These are phyloP conservation scores for Marasmius tenuissimus DNA, from an alignment of 1,284 basidiomycete genomes.

Conservation along the genomic window DNA sequence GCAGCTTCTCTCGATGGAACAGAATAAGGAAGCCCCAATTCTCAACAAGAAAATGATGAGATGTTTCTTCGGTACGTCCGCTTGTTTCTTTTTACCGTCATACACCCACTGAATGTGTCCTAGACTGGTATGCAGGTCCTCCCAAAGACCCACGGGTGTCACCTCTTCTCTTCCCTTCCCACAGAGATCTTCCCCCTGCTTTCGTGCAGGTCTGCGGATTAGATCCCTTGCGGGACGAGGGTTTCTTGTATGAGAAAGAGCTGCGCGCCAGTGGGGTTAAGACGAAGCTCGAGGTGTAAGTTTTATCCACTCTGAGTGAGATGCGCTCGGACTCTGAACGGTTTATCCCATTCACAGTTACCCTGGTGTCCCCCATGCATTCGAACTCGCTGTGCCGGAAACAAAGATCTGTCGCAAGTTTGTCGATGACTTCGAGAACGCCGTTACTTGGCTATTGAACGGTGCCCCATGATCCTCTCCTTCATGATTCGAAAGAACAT, in stretches of 20 bases:
- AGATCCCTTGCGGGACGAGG: slow-evolving; percentile 15
- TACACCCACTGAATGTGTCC: background rate
- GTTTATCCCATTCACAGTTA: slow-evolving; percentile 4
- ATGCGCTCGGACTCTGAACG: background rate
- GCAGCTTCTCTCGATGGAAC: slow-evolving; percentile 2
- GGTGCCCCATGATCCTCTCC: background rate
- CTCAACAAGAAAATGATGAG: background rate
- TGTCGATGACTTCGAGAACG: background rate
- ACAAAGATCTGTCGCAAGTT: background rate
- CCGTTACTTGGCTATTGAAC: background rate
- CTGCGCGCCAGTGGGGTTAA: slow-evolving; percentile 12
- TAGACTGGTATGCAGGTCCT: background rate
- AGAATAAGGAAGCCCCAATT: slow-evolving; percentile 3
- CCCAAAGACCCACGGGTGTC: slow-evolving; percentile 14
- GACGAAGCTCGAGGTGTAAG: slow-evolving; percentile 9
- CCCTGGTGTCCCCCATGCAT: slow-evolving; percentile 14
- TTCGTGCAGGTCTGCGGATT: slow-evolving; percentile 14
- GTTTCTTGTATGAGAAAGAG: slow-evolving; percentile 9
- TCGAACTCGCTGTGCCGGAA: slow-evolving; percentile 4
- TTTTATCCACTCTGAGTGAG: background rate
- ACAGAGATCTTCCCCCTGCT: slow-evolving; percentile 12
- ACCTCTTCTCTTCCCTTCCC: slow-evolving; percentile 14
- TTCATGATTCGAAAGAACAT: background rate
- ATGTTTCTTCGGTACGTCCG: background rate
- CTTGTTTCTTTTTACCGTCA: too few relatives aligned